Evolutionary conservation across 2,329 filamentous ascomycete genomes (phyloP).

Genomic region (Ascochyta fabae): DNA sequence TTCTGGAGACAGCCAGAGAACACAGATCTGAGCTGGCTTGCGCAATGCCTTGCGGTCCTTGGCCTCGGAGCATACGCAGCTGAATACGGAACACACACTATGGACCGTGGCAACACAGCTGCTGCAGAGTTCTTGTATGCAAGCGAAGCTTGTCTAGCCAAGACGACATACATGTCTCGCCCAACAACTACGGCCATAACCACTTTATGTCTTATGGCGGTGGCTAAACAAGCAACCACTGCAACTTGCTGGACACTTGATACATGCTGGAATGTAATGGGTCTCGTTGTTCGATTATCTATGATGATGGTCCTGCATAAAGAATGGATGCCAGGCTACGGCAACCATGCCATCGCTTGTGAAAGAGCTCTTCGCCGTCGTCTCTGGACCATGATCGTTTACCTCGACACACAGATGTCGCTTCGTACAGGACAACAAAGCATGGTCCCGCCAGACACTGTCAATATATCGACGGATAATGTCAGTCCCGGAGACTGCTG

Average conservation of each 20-base stretch:
- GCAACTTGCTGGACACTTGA: slow-evolving; percentile 34
- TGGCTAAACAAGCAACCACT: slow-evolving; percentile 31
- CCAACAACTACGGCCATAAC: slow-evolving; percentile 21
- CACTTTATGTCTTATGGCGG: slow-evolving; percentile 29
- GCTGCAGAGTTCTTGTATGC: slow-evolving; percentile 28
- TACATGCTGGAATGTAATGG: slow-evolving; percentile 29
- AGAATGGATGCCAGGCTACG: slow-evolving; percentile 19
- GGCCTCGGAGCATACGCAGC: slow-evolving; percentile 27
- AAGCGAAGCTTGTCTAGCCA: slow-evolving; percentile 30
- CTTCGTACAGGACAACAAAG: slow-evolving; percentile 28
- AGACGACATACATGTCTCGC: slow-evolving; percentile 29
- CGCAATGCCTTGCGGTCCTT: slow-evolving; percentile 26
- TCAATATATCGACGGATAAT: background rate
- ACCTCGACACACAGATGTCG: slow-evolving; percentile 28
- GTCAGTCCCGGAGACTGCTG: slow-evolving; percentile 16
- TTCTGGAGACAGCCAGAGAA: slow-evolving; percentile 15
- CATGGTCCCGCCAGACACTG: slow-evolving; percentile 18
- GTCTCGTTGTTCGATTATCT: slow-evolving; percentile 25
- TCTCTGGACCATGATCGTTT: slow-evolving; percentile 29
- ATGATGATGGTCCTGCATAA: slow-evolving; percentile 29
- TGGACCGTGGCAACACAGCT: background rate
- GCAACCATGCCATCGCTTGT: slow-evolving; percentile 4
- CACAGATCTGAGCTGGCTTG: slow-evolving; percentile 24
- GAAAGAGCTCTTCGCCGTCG: slow-evolving; percentile 21
- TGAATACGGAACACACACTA: slow-evolving; percentile 8